Conservation (phyloP, 2,329 filamentous ascomycete genomes). For the Verticillium dahliae region DNA sequence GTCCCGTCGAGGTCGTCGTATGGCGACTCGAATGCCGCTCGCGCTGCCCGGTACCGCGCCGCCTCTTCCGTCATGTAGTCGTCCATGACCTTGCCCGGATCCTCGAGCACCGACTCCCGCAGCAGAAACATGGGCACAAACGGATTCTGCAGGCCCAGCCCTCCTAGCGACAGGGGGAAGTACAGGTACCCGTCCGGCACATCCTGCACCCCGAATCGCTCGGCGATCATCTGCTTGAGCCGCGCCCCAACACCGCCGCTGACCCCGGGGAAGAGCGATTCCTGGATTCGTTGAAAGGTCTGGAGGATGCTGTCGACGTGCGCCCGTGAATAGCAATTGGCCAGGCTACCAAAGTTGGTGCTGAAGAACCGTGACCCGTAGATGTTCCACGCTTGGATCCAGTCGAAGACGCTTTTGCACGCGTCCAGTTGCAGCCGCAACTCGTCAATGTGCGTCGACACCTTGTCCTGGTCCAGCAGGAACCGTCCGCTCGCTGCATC, state of each 20-base stretch:
- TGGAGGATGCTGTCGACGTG: constrained; percentile 50
- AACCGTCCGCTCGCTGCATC: constrained; percentile 42
- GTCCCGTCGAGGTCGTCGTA: constrained; percentile 8
- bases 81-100: constrained; percentile 17
- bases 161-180: constrained; percentile 30
- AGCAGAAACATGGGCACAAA: constrained; percentile 17
- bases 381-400: constrained; percentile 54
- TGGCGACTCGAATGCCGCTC: constrained; percentile 20
- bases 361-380: constrained; percentile 51
- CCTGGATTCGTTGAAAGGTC: constrained; percentile 45
- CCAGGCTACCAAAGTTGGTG: constrained; percentile 50
- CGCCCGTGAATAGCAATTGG: constrained; percentile 44
- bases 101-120: constrained; percentile 15
- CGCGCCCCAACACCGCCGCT: constrained; percentile 29
- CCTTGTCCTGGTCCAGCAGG: constrained; percentile 46
- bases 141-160: constrained; percentile 31
- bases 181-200: constrained; percentile 34
- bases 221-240: constrained; percentile 38
- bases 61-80: constrained; percentile 22
- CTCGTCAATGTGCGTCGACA: constrained; percentile 50
- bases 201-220: constrained; percentile 35
- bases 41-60: constrained; percentile 23
- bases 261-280: constrained; percentile 32
- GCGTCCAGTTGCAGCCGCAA: constrained; percentile 45
- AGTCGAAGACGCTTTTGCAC: constrained; percentile 48